Evolutionary conservation across 768 basidiomycete genomes (phyloP), one percentile per base, ranked within the genome.

Genomic region (Boletellus ananas): DNA sequence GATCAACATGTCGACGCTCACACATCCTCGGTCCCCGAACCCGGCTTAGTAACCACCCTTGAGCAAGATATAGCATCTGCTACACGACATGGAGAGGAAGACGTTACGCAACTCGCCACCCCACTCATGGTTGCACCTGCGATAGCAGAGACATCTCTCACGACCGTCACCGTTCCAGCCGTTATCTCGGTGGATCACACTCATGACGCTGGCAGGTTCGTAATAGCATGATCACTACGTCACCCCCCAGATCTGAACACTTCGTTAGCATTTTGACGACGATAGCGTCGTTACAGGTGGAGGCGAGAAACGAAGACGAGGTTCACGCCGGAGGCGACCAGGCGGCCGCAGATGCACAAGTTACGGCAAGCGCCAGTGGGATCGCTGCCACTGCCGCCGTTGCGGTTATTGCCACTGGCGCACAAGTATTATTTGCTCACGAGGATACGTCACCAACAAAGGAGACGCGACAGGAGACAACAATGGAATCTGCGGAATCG

Each of bases 121-220:
- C 36, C 56, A 20, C 2, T 5, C 10, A 14, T 16, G 12, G 33
- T 38, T 21, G 35, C 21, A 3, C 5, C 34, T 4, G 16, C 10
- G 12, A 50, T 34, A 5, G 11, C 6, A 11, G 21, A 35, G 20
- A n/a, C 25, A 8, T 40, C 48, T 14, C 4, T 29, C 12, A 39
- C 45, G 13, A 27, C 11, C 8, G 3, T 21, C 3, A 38, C 25
- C 11, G 3, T 18, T 23, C 34, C 42, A 12, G 18, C 34, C 7
- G 8, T 10, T 3, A 14, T 27, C 12, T 9, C 37, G 14, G 27
- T 20, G 12, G 33, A 37, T 31, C 16, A 4, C 1, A 21, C 31
- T 10, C 20, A 13, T 12, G 23, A 47, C n/a, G 5, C 16, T 33
- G 17, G 17, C 17, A 50, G 57, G 57, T 58, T 10, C 12, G 52